Evolutionary conservation across 176 grass and related monocot genomes (phyloP).

Genomic region (Pontederia paniculata): DNA sequence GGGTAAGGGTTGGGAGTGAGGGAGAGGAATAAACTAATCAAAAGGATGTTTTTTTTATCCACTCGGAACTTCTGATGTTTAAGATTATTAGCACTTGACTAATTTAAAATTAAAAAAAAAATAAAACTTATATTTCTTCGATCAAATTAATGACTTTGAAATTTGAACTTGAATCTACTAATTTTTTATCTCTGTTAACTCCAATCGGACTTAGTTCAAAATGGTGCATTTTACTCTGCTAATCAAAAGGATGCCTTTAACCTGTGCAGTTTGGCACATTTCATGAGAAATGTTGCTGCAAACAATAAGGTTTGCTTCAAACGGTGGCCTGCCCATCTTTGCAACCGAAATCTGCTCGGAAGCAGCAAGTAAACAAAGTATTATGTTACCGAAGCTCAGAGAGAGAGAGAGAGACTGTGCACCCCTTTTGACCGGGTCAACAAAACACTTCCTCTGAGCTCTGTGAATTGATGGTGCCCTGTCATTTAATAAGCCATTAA

Average conservation of each 20-base stretch:
- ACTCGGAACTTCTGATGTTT: too few relatives aligned
- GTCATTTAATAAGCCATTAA: slow-evolving; percentile 5
- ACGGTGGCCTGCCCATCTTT: slow-evolving; percentile 13
- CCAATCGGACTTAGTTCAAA: too few relatives aligned
- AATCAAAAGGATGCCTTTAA: neutral
- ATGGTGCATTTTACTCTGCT: too few relatives aligned
- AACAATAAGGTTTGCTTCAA: neutral
- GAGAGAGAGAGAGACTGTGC: neutral
- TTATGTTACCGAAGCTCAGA: neutral
- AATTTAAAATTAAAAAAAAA: too few relatives aligned
- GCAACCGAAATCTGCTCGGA: neutral
- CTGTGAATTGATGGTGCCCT: slow-evolving; percentile 3
- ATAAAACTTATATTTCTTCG: too few relatives aligned
- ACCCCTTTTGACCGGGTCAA: slow-evolving; percentile 1
- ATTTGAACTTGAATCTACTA: too few relatives aligned
- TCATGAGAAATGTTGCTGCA: neutral
- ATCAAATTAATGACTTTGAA: too few relatives aligned
- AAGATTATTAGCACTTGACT: too few relatives aligned
- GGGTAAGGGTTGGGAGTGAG: too few relatives aligned
- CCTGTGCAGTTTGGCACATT: slow-evolving; percentile 15
- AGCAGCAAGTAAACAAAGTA: slow-evolving; percentile 8
- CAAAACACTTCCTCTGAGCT: neutral
- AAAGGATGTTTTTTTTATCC: neutral
- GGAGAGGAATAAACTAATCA: too few relatives aligned
- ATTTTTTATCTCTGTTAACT: too few relatives aligned